phyloP scores from a whole-genome alignment of 139 green algal species.

The Chlorella sp. region DNA sequence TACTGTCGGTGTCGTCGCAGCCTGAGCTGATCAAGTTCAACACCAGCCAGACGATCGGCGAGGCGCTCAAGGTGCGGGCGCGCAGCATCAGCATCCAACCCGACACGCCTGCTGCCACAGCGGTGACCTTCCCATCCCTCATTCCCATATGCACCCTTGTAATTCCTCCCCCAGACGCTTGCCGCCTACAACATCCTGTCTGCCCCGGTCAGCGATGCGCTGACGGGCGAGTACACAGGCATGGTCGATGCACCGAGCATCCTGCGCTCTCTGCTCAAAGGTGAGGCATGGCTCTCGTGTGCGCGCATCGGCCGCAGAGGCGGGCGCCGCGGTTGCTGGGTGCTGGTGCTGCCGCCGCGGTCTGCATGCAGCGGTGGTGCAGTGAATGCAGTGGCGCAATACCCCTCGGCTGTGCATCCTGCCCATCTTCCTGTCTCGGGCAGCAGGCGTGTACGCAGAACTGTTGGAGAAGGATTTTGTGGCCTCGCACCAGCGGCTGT shows the following conservation, averaged over 20 bases:
- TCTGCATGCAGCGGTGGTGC: background rate
- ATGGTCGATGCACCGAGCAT: conserved; percentile 38
- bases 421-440: background rate
- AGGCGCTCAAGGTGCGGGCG: conserved; percentile 15
- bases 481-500: conserved; percentile 31
- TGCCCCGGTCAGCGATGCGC: conserved; percentile 22
- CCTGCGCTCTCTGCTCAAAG: no score
- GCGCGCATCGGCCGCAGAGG: background rate
- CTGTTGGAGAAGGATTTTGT: conserved; percentile 28
- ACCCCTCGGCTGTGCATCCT: background rate
- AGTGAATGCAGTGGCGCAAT: background rate
- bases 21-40: conserved; percentile 27
- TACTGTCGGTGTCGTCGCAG: no score
- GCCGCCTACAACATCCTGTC: conserved; percentile 35
- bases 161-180: conserved; percentile 10
- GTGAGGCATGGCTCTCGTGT: background rate
- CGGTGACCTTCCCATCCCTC: background rate
- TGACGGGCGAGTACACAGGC: conserved; percentile 33
- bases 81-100: background rate
- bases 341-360: no score
- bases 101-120: background rate
- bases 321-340: no score
- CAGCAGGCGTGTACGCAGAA: conserved; percentile 32
- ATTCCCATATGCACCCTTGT: background rate
- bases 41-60: conserved; percentile 1